phyloP scores from a whole-genome alignment of 2,329 filamentous ascomycete genomes.

The Fulvia fulva region DNA sequence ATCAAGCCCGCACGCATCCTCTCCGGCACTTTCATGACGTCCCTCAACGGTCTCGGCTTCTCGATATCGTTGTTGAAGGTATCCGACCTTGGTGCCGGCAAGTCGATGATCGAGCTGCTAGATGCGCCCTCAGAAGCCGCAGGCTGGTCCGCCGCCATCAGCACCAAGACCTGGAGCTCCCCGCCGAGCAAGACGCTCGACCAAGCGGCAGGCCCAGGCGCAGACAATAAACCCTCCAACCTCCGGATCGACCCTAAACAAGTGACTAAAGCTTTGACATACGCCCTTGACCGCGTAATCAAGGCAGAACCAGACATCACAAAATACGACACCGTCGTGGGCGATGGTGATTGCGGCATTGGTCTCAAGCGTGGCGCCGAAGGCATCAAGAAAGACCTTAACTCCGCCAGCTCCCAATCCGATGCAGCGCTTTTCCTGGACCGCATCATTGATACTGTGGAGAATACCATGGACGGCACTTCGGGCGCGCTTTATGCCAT shows the following conservation, averaged over 20 bases:
- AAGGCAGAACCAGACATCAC: conserved; percentile 63
- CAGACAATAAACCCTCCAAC: conserved; percentile 50
- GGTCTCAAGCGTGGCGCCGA: conserved; percentile 85
- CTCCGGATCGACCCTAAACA: conserved; percentile 50
- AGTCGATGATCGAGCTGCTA: conserved; percentile 63
- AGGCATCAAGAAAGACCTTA: conserved; percentile 47
- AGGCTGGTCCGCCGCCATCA: conserved; percentile 62
- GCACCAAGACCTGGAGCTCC: conserved; percentile 54
- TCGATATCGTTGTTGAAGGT: conserved; percentile 64
- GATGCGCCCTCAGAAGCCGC: conserved; percentile 65
- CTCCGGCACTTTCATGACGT: conserved; percentile 67
- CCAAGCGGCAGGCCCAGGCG: conserved; percentile 36
- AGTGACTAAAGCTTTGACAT: conserved; percentile 51
- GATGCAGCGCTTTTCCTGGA: conserved; percentile 60
- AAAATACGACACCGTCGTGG: conserved; percentile 72
- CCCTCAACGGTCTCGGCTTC: conserved; percentile 67
- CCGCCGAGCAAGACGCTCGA: conserved; percentile 39
- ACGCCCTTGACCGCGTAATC: conserved; percentile 59
- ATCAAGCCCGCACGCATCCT: conserved; percentile 61
- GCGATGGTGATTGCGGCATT: conserved; percentile 86
- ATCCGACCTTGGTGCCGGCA: conserved; percentile 56
- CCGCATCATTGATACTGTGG: conserved; percentile 60
- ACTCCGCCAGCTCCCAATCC: conserved; percentile 32
- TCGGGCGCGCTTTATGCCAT: conserved; percentile 79
- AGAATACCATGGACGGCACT: conserved; percentile 69